A percentile compares a stretch with the other conserved stretches of the same genome.
Conservation (phyloP, 306 rosid species). For the Begonia loranthoides region DNA sequence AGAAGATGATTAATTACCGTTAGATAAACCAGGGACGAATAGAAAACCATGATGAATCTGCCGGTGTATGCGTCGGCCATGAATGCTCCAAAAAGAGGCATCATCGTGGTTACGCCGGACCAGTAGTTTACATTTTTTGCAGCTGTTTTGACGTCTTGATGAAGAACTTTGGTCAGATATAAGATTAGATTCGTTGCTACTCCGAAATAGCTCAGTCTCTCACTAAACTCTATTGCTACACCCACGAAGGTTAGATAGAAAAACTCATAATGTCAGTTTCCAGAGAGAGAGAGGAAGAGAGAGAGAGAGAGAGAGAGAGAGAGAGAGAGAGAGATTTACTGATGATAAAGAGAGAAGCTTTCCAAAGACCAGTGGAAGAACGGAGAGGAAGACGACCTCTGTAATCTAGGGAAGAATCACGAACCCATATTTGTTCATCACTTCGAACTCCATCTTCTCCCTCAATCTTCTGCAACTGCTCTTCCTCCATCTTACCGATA, state of each 20-base stretch:
- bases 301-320: too few species aligned
- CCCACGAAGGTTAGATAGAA: neutral
- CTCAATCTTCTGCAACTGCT: neutral
- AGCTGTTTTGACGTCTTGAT: conserved; percentile 64
- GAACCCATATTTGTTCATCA: neutral
- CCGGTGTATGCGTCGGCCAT: conserved; percentile 86
- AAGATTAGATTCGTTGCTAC: conserved; percentile 60
- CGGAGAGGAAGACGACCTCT: conserved; percentile 1
- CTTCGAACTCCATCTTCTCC: neutral
- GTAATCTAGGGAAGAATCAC: neutral
- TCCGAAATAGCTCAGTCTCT: conserved; percentile 69
- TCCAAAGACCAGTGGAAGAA: conserved; percentile 4
- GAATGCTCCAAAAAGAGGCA: conserved; percentile 71
- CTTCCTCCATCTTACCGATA: neutral
- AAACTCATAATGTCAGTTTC: too few species aligned
- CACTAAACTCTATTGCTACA: conserved; percentile 74
- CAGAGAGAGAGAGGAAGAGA: too few species aligned
- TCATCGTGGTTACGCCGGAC: conserved; percentile 68
- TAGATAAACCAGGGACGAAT: conserved; percentile 43
- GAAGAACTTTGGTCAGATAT: conserved; percentile 61
- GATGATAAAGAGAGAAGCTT: conserved; percentile 4
- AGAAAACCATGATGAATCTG: conserved; percentile 48
- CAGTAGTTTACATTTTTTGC: conserved; percentile 67
- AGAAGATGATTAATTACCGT: conserved; percentile 26
- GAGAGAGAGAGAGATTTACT: neutral